A percentile compares a stretch with the other conserved stretches of the same genome.
Evolutionary conservation across 179 eudicot species (phyloP).

Genomic region (Corrigiola litoralis): DNA sequence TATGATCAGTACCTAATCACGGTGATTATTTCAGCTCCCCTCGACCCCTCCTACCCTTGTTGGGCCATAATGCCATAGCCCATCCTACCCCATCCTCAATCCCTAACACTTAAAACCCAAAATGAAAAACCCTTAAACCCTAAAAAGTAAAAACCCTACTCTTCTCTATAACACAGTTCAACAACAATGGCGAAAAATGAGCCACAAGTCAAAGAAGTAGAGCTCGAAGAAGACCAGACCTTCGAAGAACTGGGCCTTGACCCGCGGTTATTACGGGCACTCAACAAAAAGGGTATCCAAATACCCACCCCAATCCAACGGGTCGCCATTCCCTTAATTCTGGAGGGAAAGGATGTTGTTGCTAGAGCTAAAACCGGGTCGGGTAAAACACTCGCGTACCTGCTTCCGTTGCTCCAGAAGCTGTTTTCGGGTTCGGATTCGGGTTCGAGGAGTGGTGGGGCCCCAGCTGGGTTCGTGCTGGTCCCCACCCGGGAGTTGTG

Average conservation of each 20-base stretch:
- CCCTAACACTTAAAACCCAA: no score
- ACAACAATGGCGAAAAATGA: slow-evolving; percentile 23
- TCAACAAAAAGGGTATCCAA: slow-evolving; percentile 52
- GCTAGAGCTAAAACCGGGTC: slow-evolving; percentile 97
- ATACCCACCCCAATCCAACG: slow-evolving; percentile 58
- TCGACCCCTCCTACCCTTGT: no score
- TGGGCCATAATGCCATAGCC: no score
- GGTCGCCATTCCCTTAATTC: slow-evolving; percentile 60
- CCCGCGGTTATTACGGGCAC: slow-evolving; percentile 46
- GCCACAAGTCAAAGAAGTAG: slow-evolving; percentile 11
- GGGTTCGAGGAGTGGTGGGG: slow-evolving; percentile 29
- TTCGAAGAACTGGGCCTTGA: slow-evolving; percentile 70
- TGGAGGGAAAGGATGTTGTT: slow-evolving; percentile 98
- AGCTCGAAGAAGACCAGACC: slow-evolving; percentile 37
- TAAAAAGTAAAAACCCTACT: no score
- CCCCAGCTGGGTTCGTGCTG: slow-evolving; percentile 57
- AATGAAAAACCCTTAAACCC: no score
- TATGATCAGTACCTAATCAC: no score
- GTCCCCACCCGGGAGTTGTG: slow-evolving; percentile 86
- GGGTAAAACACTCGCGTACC: slow-evolving; percentile 88
- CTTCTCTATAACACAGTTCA: no score
- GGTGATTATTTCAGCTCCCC: no score
- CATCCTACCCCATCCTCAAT: no score
- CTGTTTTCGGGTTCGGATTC: slow-evolving; percentile 44
- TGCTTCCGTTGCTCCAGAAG: slow-evolving; percentile 89